A percentile compares a stretch with the other conserved stretches of the same genome.
Evolutionary conservation across 148 eudicot species (phyloP).

Genomic region (Fallopia convolvulus): DNA sequence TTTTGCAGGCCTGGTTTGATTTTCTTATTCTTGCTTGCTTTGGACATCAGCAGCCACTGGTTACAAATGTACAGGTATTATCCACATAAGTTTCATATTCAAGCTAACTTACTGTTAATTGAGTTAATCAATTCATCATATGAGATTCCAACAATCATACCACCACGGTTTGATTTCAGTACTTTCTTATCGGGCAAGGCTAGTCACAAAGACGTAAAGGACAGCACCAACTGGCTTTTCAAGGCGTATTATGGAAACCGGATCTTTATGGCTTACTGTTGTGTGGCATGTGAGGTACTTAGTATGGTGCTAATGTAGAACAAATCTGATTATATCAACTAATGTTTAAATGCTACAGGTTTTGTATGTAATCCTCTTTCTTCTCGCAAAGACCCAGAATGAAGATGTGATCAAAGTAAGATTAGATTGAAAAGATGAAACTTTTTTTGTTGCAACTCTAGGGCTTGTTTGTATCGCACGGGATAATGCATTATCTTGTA

Average conservation of each 20-base stretch:
- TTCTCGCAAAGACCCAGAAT: slow-evolving; percentile 60
- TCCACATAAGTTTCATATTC: not conserved
- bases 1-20: slow-evolving; percentile 67
- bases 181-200: slow-evolving; percentile 84
- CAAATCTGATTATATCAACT: not conserved
- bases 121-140: not conserved
- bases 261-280: slow-evolving; percentile 88
- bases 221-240: slow-evolving; percentile 86
- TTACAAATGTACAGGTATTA: slow-evolving; percentile 92
- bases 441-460: not conserved
- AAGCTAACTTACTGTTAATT: not conserved
- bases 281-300: slow-evolving; percentile 91
- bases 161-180: slow-evolving; percentile 35
- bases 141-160: not conserved
- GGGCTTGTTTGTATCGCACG: no score
- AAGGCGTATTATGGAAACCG: slow-evolving; percentile 76
- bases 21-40: slow-evolving; percentile 83
- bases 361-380: slow-evolving; percentile 74
- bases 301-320: not conserved
- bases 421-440: slow-evolving; percentile 5
- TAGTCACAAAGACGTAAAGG: slow-evolving; percentile 96
- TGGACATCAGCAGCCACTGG: slow-evolving; percentile 97
- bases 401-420: slow-evolving; percentile 59
- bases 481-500: no score
- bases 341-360: slow-evolving; percentile 36